Conservation (phyloP, 2,329 filamentous ascomycete genomes). For the Talaromyces sp. region DNA sequence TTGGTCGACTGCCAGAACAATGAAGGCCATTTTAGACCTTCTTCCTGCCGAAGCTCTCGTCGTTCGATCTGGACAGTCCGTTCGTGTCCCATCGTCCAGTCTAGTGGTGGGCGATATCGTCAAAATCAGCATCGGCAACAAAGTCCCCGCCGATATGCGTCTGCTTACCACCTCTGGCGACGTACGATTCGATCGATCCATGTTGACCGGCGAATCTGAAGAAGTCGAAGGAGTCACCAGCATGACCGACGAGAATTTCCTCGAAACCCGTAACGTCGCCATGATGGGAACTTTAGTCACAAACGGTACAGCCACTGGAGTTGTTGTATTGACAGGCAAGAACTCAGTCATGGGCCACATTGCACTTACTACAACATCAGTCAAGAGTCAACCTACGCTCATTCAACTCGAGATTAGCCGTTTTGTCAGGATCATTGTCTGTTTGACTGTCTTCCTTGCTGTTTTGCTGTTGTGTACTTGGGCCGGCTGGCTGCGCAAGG, state of each 20-base stretch:
- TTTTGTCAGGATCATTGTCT: slow-evolving; percentile 69
- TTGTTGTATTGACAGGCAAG: slow-evolving; percentile 70
- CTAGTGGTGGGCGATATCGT: slow-evolving; percentile 74
- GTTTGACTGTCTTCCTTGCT: slow-evolving; percentile 65
- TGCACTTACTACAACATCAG: slow-evolving; percentile 67
- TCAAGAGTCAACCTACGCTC: slow-evolving; percentile 65
- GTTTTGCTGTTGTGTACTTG: slow-evolving; percentile 48
- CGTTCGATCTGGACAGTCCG: slow-evolving; percentile 58
- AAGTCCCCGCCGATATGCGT: slow-evolving; percentile 71
- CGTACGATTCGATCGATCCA: slow-evolving; percentile 69
- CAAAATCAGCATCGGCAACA: slow-evolving; percentile 67
- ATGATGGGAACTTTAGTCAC: slow-evolving; percentile 75
- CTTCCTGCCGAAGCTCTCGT: slow-evolving; percentile 68
- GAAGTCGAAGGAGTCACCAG: slow-evolving; percentile 64
- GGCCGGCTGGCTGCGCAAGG: slow-evolving; percentile 64
- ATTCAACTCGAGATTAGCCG: slow-evolving; percentile 70
- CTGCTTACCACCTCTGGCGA: slow-evolving; percentile 68
- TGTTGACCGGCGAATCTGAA: slow-evolving; percentile 69
- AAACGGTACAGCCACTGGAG: slow-evolving; percentile 63
- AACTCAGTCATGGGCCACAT: slow-evolving; percentile 73
- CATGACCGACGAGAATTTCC: slow-evolving; percentile 67
- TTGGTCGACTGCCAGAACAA: slow-evolving; percentile 69
- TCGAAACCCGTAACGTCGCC: slow-evolving; percentile 74
- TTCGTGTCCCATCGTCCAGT: slow-evolving; percentile 54
- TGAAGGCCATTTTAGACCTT: slow-evolving; percentile 76